A percentile compares a stretch with the other conserved stretches of the same genome.
phyloP scores from a whole-genome alignment of 75 land plant species.

The Pseudotsuga menziesii region DNA sequence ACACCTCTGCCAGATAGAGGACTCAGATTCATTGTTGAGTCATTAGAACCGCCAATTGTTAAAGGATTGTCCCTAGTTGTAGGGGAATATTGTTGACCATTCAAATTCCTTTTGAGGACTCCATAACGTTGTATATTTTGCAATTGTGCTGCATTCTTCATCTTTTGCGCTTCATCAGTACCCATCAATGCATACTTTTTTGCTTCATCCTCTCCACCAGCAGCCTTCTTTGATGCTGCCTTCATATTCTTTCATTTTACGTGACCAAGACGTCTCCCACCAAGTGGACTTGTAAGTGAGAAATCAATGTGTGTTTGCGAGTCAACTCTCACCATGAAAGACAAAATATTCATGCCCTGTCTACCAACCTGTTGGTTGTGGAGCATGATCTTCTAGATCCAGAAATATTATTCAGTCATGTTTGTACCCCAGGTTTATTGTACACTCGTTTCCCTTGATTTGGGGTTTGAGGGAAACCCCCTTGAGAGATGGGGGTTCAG shows the following conservation, averaged over 20 bases:
- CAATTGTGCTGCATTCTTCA: not conserved
- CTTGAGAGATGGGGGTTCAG: too few species aligned
- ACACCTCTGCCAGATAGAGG: not conserved
- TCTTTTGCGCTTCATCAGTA: not conserved
- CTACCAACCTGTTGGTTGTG: too few species aligned
- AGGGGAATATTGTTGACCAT: not conserved
- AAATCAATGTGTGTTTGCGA: constrained; percentile 78
- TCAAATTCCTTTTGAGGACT: not conserved
- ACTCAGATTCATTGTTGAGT: not conserved
- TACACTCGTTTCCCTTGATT: too few species aligned
- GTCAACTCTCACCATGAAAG: constrained; percentile 77
- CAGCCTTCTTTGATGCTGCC: constrained; percentile 82
- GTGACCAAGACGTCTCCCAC: constrained; percentile 79
- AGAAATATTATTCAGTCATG: too few species aligned
- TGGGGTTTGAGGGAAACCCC: too few species aligned
- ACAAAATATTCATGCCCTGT: constrained; percentile 69
- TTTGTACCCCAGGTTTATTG: too few species aligned
- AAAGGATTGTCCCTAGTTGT: not conserved
- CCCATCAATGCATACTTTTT: not conserved
- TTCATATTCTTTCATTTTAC: constrained; percentile 82
- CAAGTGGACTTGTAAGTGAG: constrained; percentile 72
- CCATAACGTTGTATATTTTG: not conserved
- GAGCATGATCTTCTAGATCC: too few species aligned
- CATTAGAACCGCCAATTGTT: not conserved
- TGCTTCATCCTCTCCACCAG: constrained; percentile 27